phyloP scores from a whole-genome alignment of 257 asterid species.

The Salvia splendens region DNA sequence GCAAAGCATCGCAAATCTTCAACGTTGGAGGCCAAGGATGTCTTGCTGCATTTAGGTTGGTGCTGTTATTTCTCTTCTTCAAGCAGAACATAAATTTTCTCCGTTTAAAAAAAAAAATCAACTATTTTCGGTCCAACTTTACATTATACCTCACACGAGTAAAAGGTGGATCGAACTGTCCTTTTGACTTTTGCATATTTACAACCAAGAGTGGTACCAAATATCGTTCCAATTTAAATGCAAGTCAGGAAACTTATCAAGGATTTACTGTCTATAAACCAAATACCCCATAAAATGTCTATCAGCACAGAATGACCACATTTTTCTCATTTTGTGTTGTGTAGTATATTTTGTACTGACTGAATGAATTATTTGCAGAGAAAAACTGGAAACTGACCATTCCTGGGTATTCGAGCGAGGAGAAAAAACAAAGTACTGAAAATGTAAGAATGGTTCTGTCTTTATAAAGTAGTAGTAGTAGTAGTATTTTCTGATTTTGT shows the following conservation, averaged over 20 bases:
- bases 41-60: conserved; percentile 92
- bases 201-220: conserved; percentile 4
- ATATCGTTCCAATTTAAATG: neutral
- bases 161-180: conserved; percentile 14
- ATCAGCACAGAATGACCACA: neutral
- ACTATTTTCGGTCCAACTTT: conserved; percentile 7
- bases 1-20: conserved; percentile 98
- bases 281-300: neutral
- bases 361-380: conserved; percentile 58
- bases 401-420: conserved; percentile 91
- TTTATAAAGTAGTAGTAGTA: neutral
- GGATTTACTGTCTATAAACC: conserved; percentile 6
- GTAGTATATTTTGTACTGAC: conserved; percentile 30
- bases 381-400: conserved; percentile 76
- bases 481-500: neutral
- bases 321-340: conserved; percentile 21
- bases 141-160: neutral
- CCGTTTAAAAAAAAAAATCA: neutral
- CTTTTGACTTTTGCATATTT: conserved; percentile 8
- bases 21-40: conserved; percentile 87
- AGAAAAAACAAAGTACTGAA: conserved; percentile 48
- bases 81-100: neutral
- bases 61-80: conserved; percentile 10
- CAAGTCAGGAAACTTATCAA: conserved; percentile 4
- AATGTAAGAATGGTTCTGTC: conserved; percentile 52